phyloP scores from a whole-genome alignment of 768 basidiomycete species.

The Xerocomus brunneocitrinus region DNA sequence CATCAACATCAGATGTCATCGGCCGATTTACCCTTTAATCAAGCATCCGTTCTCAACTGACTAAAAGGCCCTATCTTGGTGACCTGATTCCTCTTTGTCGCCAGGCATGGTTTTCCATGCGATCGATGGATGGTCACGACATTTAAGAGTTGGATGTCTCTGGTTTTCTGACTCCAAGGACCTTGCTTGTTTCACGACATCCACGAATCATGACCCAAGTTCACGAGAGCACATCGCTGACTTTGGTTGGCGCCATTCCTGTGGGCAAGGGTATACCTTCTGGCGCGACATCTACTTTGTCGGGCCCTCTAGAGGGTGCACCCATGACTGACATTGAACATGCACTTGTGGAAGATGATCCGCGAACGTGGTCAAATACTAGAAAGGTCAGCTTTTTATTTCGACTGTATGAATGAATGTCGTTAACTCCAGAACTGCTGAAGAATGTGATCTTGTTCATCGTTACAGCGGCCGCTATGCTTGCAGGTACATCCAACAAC shows the following conservation, averaged over 20 bases:
- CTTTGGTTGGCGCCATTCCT: neutral
- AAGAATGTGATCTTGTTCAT: conserved; percentile 21
- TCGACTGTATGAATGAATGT: neutral
- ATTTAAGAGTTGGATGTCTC: conserved; percentile 6
- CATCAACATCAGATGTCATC: neutral
- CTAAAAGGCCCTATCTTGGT: neutral
- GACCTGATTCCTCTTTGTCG: neutral
- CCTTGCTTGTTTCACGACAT: neutral
- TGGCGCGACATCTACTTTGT: neutral
- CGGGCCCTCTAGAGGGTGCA: neutral
- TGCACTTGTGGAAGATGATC: conserved; percentile 52
- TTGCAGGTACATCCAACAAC: conserved; percentile 24
- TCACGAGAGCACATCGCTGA: neutral
- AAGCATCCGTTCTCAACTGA: neutral
- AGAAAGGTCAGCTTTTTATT: conserved; percentile 44
- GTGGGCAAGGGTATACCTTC: neutral
- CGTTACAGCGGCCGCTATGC: conserved; percentile 28
- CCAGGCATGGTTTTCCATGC: neutral
- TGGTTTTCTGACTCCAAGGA: neutral
- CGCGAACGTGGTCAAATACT: conserved; percentile 52
- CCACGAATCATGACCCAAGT: conserved; percentile 6
- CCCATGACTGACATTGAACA: conserved; percentile 35
- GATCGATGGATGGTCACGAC: neutral
- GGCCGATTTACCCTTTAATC: conserved; percentile 4
- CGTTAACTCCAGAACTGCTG: neutral